These are phyloP conservation scores for Blastobotrys peoriensis DNA, from an alignment of 805 yeast species.

Conservation along the genomic window DNA sequence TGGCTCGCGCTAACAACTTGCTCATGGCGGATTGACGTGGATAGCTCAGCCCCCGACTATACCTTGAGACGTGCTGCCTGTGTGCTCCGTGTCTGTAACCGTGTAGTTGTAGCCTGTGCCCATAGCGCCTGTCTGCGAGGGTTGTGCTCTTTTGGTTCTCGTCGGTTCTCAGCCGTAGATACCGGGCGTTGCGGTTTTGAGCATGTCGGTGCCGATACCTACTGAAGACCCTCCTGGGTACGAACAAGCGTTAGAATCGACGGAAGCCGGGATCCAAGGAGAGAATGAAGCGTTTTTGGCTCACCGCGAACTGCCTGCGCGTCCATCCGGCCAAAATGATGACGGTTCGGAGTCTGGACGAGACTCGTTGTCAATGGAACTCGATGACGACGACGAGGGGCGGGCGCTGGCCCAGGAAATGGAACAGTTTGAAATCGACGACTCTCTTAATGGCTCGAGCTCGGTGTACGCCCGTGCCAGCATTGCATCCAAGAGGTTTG, in stretches of 20 bases:
- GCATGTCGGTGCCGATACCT: too few relatives aligned
- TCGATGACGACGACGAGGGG: constrained; percentile 2
- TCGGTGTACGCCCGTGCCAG: constrained; percentile 17
- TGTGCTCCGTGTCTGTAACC: too few relatives aligned
- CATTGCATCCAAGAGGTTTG: constrained; percentile 17
- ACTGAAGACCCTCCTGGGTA: constrained; percentile 14
- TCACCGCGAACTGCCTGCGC: too few relatives aligned
- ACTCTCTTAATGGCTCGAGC: constrained; percentile 19
- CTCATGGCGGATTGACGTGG: too few relatives aligned
- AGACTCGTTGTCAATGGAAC: constrained; percentile 4
- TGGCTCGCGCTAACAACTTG: too few relatives aligned
- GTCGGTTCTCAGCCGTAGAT: too few relatives aligned
- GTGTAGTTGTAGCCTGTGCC: too few relatives aligned
- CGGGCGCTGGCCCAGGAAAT: constrained; percentile 19
- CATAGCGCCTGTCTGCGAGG: too few relatives aligned
- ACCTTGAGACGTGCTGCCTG: too few relatives aligned
- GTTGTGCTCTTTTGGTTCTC: too few relatives aligned
- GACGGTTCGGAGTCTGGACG: background rate
- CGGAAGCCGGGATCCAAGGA: constrained; percentile 8
- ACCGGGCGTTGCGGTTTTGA: too few relatives aligned
- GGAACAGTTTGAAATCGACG: constrained; percentile 44
- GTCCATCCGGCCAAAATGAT: background rate
- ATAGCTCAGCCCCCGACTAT: too few relatives aligned
- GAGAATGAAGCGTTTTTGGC: constrained; percentile 9
- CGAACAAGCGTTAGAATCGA: constrained; percentile 9